Base-by-base conservation (phyloP, 129 eudicot genomes). In the Lonicera japonica region DNA sequence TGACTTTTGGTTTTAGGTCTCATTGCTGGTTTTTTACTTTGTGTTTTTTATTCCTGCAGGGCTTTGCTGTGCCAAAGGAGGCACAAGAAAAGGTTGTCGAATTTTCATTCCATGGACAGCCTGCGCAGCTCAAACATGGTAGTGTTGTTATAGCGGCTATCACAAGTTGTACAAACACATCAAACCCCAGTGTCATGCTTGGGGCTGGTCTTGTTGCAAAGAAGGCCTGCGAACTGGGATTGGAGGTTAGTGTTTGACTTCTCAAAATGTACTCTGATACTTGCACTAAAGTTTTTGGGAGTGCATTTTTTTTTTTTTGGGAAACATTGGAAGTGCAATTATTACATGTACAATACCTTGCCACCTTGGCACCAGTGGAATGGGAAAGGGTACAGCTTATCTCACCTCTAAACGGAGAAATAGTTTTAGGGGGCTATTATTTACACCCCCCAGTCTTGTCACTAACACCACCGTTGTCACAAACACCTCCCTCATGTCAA, bases 131-230 rank as follows among this genome's bases (percentile, higher is more conserved):
- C 65, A 94, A 80, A 75, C 95, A 94, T 59, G 99, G 99, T 15
- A 94, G 95, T 62, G 96, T 94, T 56, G 99, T 94, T 23, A 94
- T 94, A 59, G 96, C 96, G 36, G 99, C 99, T 22, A 94, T 94
- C 36, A 94, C 99, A 34, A 94, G 99, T 62, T 94, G 99, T 46
- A 94, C 99, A 18, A 94, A 94, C 75, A 94, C 99, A 41, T 94
- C 99, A 18, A 94, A 94, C 79, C 99, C 99, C 51, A 94, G 96
- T 83, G 99, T 94, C 70, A 94, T 94, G 99, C 87, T 94, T 61
- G 99, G 96, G 63, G 99, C 99, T 56, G 99, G 90, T 72, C 95
- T 94, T 74, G 96, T 94, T 58, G 99, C 99, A 3, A 94, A 94
- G 73, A 94, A 94, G 73, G 99, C 99, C n/a, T 78, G 85, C 67